phyloP scores from a whole-genome alignment of 768 basidiomycete species.

The Boletellus ananiceps region DNA sequence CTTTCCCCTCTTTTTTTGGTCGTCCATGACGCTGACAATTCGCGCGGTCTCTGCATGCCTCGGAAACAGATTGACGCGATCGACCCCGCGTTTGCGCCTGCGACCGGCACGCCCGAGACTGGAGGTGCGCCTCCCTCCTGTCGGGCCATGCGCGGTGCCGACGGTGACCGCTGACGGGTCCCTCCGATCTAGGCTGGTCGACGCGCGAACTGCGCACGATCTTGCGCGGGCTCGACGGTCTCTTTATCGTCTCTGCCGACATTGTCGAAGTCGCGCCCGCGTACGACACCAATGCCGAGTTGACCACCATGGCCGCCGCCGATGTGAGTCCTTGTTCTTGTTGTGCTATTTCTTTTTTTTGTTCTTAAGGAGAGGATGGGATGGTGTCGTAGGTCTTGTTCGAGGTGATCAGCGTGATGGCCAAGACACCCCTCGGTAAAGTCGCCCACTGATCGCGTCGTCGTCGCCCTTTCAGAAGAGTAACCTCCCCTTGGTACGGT shows the following conservation, averaged over 20 bases:
- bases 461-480: background rate
- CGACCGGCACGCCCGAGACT: constrained; percentile 81
- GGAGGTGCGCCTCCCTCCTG: constrained; percentile 40
- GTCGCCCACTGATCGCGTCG: constrained; percentile 21
- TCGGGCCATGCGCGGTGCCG: too few species aligned
- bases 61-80: constrained; percentile 62
- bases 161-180: too few species aligned
- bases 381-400: constrained; percentile 51
- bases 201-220: constrained; percentile 78
- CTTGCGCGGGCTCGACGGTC: constrained; percentile 67
- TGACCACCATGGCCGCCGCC: constrained; percentile 60
- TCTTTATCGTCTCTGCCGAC: constrained; percentile 75
- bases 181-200: constrained; percentile 47
- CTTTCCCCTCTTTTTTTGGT: background rate
- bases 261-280: constrained; percentile 85
- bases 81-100: constrained; percentile 79
- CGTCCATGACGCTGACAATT: too few species aligned
- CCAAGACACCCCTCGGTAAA: constrained; percentile 73
- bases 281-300: constrained; percentile 65
- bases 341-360: too few species aligned
- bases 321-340: constrained; percentile 37
- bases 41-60: background rate
- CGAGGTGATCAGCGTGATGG: constrained; percentile 76
- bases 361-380: too few species aligned
- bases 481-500: background rate